Conservation (phyloP, 257 asterid species). For the Salvia miltiorrhiza region DNA sequence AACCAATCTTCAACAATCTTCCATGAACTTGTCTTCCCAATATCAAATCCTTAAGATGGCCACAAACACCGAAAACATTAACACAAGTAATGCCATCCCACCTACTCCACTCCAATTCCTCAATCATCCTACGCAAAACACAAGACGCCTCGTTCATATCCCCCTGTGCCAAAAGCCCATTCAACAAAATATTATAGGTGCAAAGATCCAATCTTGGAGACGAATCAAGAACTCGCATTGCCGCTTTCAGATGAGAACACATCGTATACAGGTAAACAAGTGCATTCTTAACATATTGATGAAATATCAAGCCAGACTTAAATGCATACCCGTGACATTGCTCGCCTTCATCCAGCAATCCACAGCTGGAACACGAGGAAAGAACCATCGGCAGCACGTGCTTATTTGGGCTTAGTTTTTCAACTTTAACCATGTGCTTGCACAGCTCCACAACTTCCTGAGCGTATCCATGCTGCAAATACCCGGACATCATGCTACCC, state of each 20-base stretch:
- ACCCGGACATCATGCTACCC: conserved; percentile 72
- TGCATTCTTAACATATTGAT: conserved; percentile 67
- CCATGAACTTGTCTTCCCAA: conserved; percentile 67
- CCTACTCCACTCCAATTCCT: conserved; percentile 37
- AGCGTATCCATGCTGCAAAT: conserved; percentile 47
- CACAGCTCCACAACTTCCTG: conserved; percentile 45
- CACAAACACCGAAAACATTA: conserved; percentile 56
- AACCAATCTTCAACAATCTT: conserved; percentile 43
- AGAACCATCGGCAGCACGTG: conserved; percentile 66
- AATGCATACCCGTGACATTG: conserved; percentile 76
- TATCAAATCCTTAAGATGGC: conserved; percentile 44
- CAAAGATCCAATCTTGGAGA: conserved; percentile 50
- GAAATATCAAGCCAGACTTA: conserved; percentile 63
- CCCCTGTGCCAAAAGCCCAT: conserved; percentile 53
- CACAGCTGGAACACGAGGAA: conserved; percentile 55
- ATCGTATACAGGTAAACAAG: conserved; percentile 55
- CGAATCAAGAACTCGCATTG: conserved; percentile 46
- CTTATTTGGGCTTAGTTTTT: conserved; percentile 47
- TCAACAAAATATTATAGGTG: conserved; percentile 58
- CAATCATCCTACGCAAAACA: conserved; percentile 44
- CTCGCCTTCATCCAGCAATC: conserved; percentile 56
- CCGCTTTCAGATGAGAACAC: conserved; percentile 42
- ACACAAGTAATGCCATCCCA: conserved; percentile 70
- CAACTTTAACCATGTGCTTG: conserved; percentile 45
- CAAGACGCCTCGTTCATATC: conserved; percentile 37